Evolutionary conservation across 805 yeast genomes (phyloP).

Genomic region (Cyberlindnera subsufficiens): DNA sequence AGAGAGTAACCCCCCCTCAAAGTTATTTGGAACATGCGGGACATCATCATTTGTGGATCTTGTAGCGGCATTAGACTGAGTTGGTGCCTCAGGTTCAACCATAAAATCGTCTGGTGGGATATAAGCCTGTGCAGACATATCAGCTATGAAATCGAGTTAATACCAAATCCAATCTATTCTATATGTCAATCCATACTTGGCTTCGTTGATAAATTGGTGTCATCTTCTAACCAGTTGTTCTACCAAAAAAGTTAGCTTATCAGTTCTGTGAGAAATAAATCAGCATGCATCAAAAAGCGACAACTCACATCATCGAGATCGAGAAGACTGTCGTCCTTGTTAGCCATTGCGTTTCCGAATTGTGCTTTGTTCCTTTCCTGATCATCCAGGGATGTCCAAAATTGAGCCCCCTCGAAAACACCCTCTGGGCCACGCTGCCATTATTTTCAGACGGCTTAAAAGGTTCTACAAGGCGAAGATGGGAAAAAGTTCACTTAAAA

Average conservation of each 20-base stretch:
- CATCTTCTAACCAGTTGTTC: conserved; percentile 21
- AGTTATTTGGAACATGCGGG: conserved; percentile 13
- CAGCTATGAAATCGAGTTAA: conserved; percentile 1
- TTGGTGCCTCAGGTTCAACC: conserved; percentile 2
- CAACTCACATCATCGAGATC: conserved; percentile 8
- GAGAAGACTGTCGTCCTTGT: conserved; percentile 5
- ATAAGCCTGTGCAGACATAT: conserved; percentile 25
- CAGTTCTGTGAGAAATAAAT: not conserved
- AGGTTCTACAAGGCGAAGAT: too few species aligned
- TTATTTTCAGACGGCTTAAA: too few species aligned
- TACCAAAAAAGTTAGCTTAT: conserved; percentile 3
- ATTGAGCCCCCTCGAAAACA: too few species aligned
- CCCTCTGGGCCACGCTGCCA: too few species aligned
- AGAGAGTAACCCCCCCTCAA: conserved; percentile 44
- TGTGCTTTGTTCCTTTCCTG: not conserved
- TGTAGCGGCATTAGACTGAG: not conserved
- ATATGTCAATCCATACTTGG: not conserved
- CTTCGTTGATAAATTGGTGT: conserved; percentile 14
- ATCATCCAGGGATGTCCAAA: too few species aligned
- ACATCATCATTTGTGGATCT: not conserved
- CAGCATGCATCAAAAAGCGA: not conserved
- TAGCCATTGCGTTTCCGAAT: not conserved
- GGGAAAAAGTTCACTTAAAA: too few species aligned
- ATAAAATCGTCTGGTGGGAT: conserved; percentile 27
- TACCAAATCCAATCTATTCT: not conserved